phyloP scores from a whole-genome alignment of 495 filamentous ascomycete species.

The Tirmania nivea region DNA sequence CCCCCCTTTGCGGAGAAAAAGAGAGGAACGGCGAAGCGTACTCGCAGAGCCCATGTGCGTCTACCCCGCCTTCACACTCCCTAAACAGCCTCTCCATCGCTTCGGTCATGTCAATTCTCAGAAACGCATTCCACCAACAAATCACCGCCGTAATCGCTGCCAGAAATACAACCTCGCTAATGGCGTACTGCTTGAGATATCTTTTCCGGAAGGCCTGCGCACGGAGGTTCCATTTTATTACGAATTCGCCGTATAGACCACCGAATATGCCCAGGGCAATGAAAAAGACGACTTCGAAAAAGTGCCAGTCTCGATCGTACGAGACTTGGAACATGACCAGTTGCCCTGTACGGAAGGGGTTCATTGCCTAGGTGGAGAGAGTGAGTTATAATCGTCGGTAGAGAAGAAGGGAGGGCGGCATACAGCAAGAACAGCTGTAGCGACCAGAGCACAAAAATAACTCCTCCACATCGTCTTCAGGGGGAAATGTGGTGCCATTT shows the following conservation, averaged over 20 bases:
- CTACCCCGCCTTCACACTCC: constrained; percentile 82
- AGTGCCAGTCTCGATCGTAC: constrained; percentile 94
- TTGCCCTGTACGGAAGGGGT: constrained; percentile 93
- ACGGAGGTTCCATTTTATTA: constrained; percentile 94
- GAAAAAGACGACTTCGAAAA: constrained; percentile 89
- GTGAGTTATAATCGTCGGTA: background rate
- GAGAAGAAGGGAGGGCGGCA: constrained; percentile 6
- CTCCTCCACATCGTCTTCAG: constrained; percentile 95
- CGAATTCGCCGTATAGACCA: constrained; percentile 85
- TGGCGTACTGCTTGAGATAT: constrained; percentile 63
- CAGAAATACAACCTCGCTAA: constrained; percentile 70
- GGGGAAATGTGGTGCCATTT: constrained; percentile 96
- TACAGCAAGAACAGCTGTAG: constrained; percentile 74
- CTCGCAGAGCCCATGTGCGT: constrained; percentile 86
- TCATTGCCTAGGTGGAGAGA: constrained; percentile 41
- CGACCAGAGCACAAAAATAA: constrained; percentile 93
- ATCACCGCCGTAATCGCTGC: constrained; percentile 68
- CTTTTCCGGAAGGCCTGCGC: constrained; percentile 87
- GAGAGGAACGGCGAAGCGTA: constrained; percentile 1
- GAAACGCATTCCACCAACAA: constrained; percentile 89
- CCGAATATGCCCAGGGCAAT: constrained; percentile 81
- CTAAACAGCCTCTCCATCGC: constrained; percentile 95
- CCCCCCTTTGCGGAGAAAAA: background rate
- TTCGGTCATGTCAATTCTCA: constrained; percentile 96
- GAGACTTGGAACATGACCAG: constrained; percentile 97